Percentiles rank a stretch among this genome's conserved stretches.
These are phyloP conservation scores for Penicillium sp. DNA, from an alignment of 2,329 filamentous ascomycete species.

Conservation along the genomic window DNA sequence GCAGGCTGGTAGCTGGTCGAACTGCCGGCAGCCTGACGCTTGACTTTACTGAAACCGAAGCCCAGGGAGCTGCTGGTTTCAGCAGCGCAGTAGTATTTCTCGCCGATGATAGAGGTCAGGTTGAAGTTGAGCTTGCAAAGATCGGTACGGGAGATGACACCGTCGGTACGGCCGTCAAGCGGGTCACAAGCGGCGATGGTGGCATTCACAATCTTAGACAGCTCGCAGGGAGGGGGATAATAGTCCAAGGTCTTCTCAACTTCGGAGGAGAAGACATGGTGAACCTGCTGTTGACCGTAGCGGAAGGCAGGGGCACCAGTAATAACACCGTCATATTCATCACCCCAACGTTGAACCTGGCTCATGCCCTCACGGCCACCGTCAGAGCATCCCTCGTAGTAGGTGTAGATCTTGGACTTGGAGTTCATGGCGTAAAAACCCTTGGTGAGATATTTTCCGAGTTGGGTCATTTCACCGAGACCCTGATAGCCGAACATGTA, in stretches of 20 bases:
- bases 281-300: conserved; percentile 49
- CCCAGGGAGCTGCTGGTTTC: conserved; percentile 31
- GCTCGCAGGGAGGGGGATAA: conserved; percentile 44
- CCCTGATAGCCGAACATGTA: conserved; percentile 52
- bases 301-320: conserved; percentile 54
- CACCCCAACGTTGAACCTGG: conserved; percentile 56
- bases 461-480: conserved; percentile 55
- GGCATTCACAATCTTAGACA: conserved; percentile 50
- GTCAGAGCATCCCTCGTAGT: conserved; percentile 61
- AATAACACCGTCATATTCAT: conserved; percentile 53
- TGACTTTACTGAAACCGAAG: conserved; percentile 34
- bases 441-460: conserved; percentile 51
- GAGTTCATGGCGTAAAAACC: conserved; percentile 44
- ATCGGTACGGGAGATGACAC: conserved; percentile 56
- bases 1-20: conserved; percentile 28
- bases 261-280: conserved; percentile 44
- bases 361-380: conserved; percentile 59
- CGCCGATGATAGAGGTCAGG: conserved; percentile 52
- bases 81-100: conserved; percentile 50
- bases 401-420: conserved; percentile 42
- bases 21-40: conserved; percentile 22
- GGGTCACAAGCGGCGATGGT: conserved; percentile 61
- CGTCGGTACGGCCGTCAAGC: conserved; percentile 60
- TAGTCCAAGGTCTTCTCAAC: conserved; percentile 49
- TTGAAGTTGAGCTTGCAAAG: conserved; percentile 55